Evolutionary conservation across 2,329 filamentous ascomycete genomes (phyloP), one percentile per base, ranked within the genome.

Genomic region (Fusarium nurragi): DNA sequence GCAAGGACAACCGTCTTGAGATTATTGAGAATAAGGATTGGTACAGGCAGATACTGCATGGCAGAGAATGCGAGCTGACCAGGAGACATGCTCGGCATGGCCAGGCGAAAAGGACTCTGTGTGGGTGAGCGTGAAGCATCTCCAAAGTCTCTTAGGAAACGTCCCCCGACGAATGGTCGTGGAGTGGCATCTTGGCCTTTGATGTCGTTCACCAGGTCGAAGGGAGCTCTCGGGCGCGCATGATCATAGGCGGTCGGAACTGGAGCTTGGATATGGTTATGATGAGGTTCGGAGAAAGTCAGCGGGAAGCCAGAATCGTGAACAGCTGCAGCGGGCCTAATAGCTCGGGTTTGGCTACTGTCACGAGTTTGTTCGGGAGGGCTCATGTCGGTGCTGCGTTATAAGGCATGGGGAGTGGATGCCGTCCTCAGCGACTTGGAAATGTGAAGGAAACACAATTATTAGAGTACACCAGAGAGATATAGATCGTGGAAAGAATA

Each of bases 11-110:
- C 84, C 0, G 88, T 90, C 76, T 93, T 93, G 26, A 85, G 71
- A 32, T 83, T 86, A 47, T 88, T 89, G 32, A 94, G 78, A 2
- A 94, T 86, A 32, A 93, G 75, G 6, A 92, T 75, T 0, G 91
- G 91, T 43, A 92, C 86, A 0, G 91, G 91, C 6, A 94, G 80
- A 71, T 91, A 92, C 71, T 91, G 89, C 76, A 94, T 79, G 6
- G 90, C 87, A 1, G 88, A 85, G 58, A 91, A 87, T 21, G 89
- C 88, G 36, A 88, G 76, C 68, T 87, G 84, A 2, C 79, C 81
- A 0, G 83, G 79, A 0, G 81, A 83, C 45, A 83, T 78, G 50
- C 75, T 75, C 1, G 83, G 81, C 75, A 86, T 83, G 7, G 78
- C 23, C 65, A 81, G 68, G 19, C 77, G 76, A 30, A 78, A 76